Evolutionary conservation across 2,329 filamentous ascomycete genomes (phyloP), one percentile per base, ranked within the genome.

Genomic region (Rutstroemia sp.): DNA sequence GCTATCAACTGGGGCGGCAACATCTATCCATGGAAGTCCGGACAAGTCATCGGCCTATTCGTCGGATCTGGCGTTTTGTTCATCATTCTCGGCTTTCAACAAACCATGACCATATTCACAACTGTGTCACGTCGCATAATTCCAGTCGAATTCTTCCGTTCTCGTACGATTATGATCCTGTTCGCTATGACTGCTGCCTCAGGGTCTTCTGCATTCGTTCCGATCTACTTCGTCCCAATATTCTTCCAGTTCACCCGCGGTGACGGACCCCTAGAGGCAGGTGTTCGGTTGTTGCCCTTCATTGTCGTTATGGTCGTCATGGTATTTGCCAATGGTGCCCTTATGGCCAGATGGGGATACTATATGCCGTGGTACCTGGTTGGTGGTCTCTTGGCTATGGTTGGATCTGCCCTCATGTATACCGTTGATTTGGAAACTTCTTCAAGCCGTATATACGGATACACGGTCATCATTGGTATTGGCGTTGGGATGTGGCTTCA

Each of bases 191-290:
- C 71, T 0, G 65, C 69, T 3, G 21, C 19, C 3, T 68, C 70
- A 0, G 71, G 68, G 5, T 67, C 71, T 3, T 66, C 69, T 4
- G 66, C 71, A 8, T 72, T 74, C 27, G 71, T 77, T 44, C 62
- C 75, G 2, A 66, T 70, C 3, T 75, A 73, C 62, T 41, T 53
- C n/a, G 30, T 77, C 49, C 74, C 79, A 27, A 77, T 81, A 57
- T 74, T 75, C 62, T 79, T 78, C 52, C 76, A 78, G 51, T 78
- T 78, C 56, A 76, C 79, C 37, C 72, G 75, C 10, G 73, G 72
- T 41, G 70, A 79, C 25, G 71, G 73, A 1, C 75, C 75, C 6
- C 75, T 79, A 14, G 80, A 73, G 55, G 66, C 71, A 10, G 69
- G 69, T 41, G 68, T 74, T 16, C 64, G 71, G 7, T 66, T 72